Conservation (phyloP, 2,329 filamentous ascomycete species). For the Penicillium sp. region DNA sequence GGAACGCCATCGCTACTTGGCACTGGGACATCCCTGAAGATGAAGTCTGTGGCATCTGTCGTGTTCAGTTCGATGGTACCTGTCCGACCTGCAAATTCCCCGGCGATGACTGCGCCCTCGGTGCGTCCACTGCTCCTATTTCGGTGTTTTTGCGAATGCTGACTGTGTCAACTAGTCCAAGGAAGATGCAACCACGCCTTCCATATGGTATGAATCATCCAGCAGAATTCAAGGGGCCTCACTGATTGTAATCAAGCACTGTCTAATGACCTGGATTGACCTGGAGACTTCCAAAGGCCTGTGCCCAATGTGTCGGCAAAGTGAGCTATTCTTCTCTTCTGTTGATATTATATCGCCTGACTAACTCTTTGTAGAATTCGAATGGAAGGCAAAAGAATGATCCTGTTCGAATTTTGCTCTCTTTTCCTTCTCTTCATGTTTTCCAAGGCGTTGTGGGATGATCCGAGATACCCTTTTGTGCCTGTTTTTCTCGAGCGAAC, state of each 20-base stretch:
- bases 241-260: conserved; percentile 64
- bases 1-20: conserved; percentile 95
- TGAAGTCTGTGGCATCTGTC: conserved; percentile 97
- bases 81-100: conserved; percentile 98
- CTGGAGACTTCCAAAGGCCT: conserved; percentile 91
- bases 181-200: conserved; percentile 98
- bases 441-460: conserved; percentile 6
- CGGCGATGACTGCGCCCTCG: conserved; percentile 88
- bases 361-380: conserved; percentile 47
- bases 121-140: conserved; percentile 56
- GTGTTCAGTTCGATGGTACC: conserved; percentile 95
- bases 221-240: conserved; percentile 3
- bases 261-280: conserved; percentile 83
- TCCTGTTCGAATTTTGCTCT: not conserved
- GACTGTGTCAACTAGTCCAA: conserved; percentile 62
- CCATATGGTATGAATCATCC: conserved; percentile 70
- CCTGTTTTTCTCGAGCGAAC: not conserved
- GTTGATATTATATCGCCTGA: not conserved
- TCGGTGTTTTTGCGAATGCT: conserved; percentile 7
- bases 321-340: conserved; percentile 51
- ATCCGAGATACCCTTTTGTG: conserved; percentile 9
- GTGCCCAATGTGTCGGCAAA: conserved; percentile 97
- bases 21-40: conserved; percentile 97
- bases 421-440: not conserved
- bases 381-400: conserved; percentile 51